These are phyloP conservation scores for Wickerhamiella brachini DNA, from an alignment of 805 yeast genomes.

Conservation along the genomic window DNA sequence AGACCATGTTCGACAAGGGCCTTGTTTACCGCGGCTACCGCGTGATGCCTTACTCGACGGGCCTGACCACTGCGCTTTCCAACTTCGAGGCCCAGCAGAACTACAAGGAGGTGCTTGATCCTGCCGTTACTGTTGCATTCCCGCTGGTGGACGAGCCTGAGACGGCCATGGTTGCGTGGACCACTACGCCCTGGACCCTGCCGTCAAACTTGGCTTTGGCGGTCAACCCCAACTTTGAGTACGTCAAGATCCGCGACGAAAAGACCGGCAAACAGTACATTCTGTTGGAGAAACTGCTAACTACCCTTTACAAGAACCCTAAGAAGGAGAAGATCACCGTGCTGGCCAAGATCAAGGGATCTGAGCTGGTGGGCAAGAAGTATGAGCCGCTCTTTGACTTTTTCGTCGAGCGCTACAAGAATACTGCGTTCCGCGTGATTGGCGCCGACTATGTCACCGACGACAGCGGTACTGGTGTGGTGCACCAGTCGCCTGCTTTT, in stretches of 20 bases:
- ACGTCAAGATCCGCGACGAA: conserved; percentile 85
- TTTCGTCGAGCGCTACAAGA: conserved; percentile 61
- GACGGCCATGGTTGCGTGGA: conserved; percentile 89
- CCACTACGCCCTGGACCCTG: conserved; percentile 99
- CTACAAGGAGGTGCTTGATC: conserved; percentile 93
- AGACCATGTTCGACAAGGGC: conserved; percentile 69
- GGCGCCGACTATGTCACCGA: conserved; percentile 72
- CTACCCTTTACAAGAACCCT: conserved; percentile 87
- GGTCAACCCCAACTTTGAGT: conserved; percentile 82
- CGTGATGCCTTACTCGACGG: conserved; percentile 99
- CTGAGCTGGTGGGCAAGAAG: conserved; percentile 60
- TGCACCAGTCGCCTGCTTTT: conserved; percentile 95
- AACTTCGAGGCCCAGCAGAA: conserved; percentile 98
- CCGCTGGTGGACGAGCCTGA: conserved; percentile 66
- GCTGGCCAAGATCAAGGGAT: conserved; percentile 69
- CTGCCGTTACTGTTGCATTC: conserved; percentile 89
- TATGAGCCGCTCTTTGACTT: conserved; percentile 77
- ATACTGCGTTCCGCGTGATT: conserved; percentile 64
- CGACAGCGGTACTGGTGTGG: conserved; percentile 98
- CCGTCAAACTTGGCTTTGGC: conserved; percentile 89
- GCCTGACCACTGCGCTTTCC: conserved; percentile 88
- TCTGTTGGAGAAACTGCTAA: conserved; percentile 67
- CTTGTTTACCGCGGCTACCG: conserved; percentile 89
- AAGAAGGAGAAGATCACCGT: conserved; percentile 74
- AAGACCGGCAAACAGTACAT: conserved; percentile 70